phyloP scores from a whole-genome alignment of 2,329 filamentous ascomycete species.

The Neopestalotiopsis sp. region DNA sequence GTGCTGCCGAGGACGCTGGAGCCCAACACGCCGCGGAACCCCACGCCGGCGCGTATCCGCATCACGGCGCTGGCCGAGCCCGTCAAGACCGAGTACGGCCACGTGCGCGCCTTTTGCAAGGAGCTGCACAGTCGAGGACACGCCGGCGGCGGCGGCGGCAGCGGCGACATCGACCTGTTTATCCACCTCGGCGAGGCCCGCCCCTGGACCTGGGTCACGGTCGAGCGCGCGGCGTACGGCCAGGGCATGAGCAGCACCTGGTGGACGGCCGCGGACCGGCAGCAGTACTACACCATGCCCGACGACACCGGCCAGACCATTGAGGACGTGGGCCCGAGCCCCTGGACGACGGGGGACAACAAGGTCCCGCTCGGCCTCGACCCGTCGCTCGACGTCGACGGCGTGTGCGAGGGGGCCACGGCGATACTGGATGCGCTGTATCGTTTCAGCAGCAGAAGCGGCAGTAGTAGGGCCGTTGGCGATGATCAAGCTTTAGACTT shows the following conservation, averaged over 20 bases:
- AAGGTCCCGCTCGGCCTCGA: slow-evolving; percentile 12
- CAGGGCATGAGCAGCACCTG: slow-evolving; percentile 19
- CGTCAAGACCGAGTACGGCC: slow-evolving; percentile 16
- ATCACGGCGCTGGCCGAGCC: slow-evolving; percentile 6
- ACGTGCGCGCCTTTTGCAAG: slow-evolving; percentile 7
- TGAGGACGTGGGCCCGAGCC: slow-evolving; percentile 14
- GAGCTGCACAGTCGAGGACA: not conserved
- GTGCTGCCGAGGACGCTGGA: slow-evolving; percentile 12
- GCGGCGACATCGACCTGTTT: slow-evolving; percentile 1
- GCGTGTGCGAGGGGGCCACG: slow-evolving; percentile 7
- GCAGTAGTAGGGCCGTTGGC: not conserved
- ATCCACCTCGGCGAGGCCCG: slow-evolving; percentile 19
- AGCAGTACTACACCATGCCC: slow-evolving; percentile 8
- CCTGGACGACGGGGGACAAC: not conserved
- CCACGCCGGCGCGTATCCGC: slow-evolving; percentile 5
- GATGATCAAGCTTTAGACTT: too few species aligned
- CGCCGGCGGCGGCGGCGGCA: not conserved
- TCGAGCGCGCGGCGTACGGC: slow-evolving; percentile 17
- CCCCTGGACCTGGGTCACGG: slow-evolving; percentile 6
- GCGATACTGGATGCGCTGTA: not conserved
- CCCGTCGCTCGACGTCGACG: slow-evolving; percentile 8
- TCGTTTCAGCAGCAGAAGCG: not conserved
- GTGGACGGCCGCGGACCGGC: not conserved
- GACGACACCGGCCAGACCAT: slow-evolving; percentile 3
- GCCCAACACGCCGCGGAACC: slow-evolving; percentile 18